phyloP scores from a whole-genome alignment of 345 rosid genomes.

The Pugionium cornutum region DNA sequence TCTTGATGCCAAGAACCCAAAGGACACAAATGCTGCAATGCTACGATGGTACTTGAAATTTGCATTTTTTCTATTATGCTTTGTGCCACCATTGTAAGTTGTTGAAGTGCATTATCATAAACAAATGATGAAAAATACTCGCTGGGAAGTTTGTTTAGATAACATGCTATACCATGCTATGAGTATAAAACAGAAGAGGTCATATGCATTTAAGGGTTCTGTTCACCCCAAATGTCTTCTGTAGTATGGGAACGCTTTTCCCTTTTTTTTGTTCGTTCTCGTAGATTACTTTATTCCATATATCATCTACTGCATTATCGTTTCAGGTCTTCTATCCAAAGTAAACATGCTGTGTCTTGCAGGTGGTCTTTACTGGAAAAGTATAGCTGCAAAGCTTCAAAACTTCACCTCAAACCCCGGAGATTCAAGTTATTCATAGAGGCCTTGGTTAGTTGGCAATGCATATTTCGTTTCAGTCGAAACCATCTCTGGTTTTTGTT shows the following conservation, averaged over 20 bases:
- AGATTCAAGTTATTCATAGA: conserved; percentile 92
- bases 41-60: conserved; percentile 74
- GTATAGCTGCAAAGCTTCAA: conserved; percentile 97
- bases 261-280: not conserved
- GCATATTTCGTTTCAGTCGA: conserved; percentile 21
- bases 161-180: conserved; percentile 21
- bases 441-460: conserved; percentile 77
- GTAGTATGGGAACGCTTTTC: conserved; percentile 3
- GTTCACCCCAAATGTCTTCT: not conserved
- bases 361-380: conserved; percentile 99
- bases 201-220: not conserved
- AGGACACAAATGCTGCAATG: conserved; percentile 99
- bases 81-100: conserved; percentile 16
- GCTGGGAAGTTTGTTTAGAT: conserved; percentile 12
- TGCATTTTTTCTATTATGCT: conserved; percentile 10
- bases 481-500: conserved; percentile 26
- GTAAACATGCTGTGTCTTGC: conserved; percentile 29
- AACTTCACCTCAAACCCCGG: conserved; percentile 96
- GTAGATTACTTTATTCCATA: conserved; percentile 1
- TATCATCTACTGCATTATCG: not conserved
- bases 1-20: conserved; percentile 95
- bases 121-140: not conserved
- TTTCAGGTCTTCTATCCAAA: not conserved
- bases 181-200: conserved; percentile 6
- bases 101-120: conserved; percentile 6